Conservation (phyloP, 768 basidiomycete species). For the Nevesoporus exiguus region DNA sequence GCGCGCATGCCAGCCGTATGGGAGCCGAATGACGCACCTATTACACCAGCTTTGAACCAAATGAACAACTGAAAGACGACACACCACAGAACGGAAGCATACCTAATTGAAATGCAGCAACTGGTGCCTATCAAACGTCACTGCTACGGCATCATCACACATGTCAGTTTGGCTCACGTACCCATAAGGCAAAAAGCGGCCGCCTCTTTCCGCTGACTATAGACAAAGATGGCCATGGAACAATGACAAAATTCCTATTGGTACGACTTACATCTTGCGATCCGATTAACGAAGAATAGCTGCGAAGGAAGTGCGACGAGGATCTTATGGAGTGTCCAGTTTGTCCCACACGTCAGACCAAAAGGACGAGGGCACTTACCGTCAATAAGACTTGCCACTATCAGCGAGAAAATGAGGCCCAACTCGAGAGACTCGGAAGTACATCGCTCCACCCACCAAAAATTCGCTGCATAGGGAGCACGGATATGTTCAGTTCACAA, state of each 20-base stretch:
- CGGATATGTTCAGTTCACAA: background rate
- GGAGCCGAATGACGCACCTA: slow-evolving; percentile 5
- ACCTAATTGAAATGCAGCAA: slow-evolving; percentile 17
- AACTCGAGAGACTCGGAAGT: background rate
- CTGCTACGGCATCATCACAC: background rate
- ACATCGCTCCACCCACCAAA: slow-evolving; percentile 8
- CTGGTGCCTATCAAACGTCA: slow-evolving; percentile 14
- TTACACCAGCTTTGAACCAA: slow-evolving; percentile 6
- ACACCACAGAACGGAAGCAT: background rate
- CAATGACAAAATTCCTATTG: background rate
- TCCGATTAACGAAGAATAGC: slow-evolving; percentile 19
- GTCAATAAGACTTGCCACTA: slow-evolving; percentile 23
- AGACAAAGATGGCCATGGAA: background rate
- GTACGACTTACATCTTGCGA: slow-evolving; percentile 16
- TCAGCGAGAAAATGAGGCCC: background rate
- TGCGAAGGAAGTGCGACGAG: slow-evolving; percentile 19
- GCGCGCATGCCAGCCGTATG: background rate
- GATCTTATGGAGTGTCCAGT: background rate
- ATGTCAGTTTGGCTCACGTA: slow-evolving; percentile 2
- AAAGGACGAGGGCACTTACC: slow-evolving; percentile 1
- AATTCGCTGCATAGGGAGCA: slow-evolving; percentile 6
- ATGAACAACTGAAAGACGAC: background rate
- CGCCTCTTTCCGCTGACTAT: slow-evolving; percentile 16
- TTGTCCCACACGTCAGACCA: background rate
- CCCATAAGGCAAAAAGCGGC: slow-evolving; percentile 14